Evolutionary conservation across 2,329 filamentous ascomycete genomes (phyloP).

Genomic region (Fusarium proliferatum): DNA sequence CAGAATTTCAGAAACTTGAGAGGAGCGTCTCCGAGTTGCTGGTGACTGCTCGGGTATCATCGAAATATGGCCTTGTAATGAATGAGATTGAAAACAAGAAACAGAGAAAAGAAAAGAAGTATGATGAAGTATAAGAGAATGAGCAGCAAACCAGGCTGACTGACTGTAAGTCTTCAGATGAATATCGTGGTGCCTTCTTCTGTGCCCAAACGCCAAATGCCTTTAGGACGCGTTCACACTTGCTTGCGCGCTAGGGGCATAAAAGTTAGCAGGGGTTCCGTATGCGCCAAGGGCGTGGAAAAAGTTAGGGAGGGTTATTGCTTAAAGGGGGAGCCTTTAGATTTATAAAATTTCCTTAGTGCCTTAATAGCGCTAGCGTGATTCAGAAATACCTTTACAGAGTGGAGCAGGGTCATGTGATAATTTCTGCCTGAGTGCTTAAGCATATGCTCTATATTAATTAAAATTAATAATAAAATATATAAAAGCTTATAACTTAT

Average conservation of each 20-base stretch:
- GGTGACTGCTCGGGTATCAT: conserved; percentile 1
- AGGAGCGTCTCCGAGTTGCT: conserved; percentile 10
- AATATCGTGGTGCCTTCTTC: conserved; percentile 2
- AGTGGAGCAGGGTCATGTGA: background rate
- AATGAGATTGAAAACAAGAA: background rate
- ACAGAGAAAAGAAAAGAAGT: background rate
- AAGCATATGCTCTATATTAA: too few species aligned
- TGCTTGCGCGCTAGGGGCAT: conserved; percentile 13
- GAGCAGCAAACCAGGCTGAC: background rate
- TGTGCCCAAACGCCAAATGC: background rate
- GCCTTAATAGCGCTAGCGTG: conserved; percentile 13
- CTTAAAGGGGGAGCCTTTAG: background rate
- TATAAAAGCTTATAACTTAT: background rate
- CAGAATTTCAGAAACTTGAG: background rate
- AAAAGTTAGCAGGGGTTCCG: background rate
- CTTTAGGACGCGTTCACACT: conserved; percentile 24
- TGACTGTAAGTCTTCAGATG: background rate
- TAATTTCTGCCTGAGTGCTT: background rate
- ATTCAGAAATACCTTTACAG: too few species aligned
- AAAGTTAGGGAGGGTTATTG: background rate
- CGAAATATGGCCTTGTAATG: background rate
- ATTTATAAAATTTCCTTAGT: conserved; percentile 22
- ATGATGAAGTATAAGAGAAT: background rate
- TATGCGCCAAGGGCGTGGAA: conserved; percentile 5
- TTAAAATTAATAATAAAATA: background rate